A percentile compares a stretch with the other conserved stretches of the same genome.
Evolutionary conservation across 805 yeast species (phyloP).

Genomic region (Tetrapisispora fleetii): DNA sequence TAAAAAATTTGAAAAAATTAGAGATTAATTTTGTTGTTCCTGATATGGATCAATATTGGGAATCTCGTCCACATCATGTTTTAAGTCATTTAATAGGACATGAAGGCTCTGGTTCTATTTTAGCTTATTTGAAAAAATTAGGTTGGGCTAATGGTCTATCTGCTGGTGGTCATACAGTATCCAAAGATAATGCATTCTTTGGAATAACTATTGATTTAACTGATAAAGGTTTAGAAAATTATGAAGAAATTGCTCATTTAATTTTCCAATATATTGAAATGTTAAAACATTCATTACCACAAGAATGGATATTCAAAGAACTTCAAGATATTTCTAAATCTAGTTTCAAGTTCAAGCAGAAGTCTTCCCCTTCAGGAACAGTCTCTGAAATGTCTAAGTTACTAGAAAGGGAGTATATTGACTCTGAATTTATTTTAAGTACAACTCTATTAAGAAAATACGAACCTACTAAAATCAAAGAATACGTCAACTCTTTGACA

Average conservation of each 20-base stretch:
- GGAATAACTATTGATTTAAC: constrained; percentile 70
- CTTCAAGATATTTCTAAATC: constrained; percentile 55
- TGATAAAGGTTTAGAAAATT: constrained; percentile 53
- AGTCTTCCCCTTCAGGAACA: constrained; percentile 58
- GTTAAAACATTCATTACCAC: constrained; percentile 48
- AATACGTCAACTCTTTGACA: constrained; percentile 40
- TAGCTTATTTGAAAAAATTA: constrained; percentile 54
- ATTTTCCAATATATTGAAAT: constrained; percentile 68
- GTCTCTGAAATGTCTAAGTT: constrained; percentile 57
- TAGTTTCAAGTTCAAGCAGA: constrained; percentile 73
- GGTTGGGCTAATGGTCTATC: constrained; percentile 78
- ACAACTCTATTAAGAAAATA: constrained; percentile 47
- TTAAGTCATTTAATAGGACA: constrained; percentile 82
- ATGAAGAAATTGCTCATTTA: constrained; percentile 48
- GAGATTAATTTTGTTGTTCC: constrained; percentile 68
- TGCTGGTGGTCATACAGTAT: constrained; percentile 58
- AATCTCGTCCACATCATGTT: constrained; percentile 59
- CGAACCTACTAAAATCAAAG: constrained; percentile 42
- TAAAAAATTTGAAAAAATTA: constrained; percentile 65
- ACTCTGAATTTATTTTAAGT: constrained; percentile 55
- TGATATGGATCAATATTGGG: constrained; percentile 61
- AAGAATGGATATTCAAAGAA: constrained; percentile 76
- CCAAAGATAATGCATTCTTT: constrained; percentile 59
- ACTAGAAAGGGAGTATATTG: constrained; percentile 51
- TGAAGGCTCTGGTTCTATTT: constrained; percentile 80